A percentile compares a stretch with the other conserved stretches of the same genome.
These are phyloP conservation scores for Lasiosphaeria hispida DNA, from an alignment of 495 filamentous ascomycete species.

Conservation along the genomic window DNA sequence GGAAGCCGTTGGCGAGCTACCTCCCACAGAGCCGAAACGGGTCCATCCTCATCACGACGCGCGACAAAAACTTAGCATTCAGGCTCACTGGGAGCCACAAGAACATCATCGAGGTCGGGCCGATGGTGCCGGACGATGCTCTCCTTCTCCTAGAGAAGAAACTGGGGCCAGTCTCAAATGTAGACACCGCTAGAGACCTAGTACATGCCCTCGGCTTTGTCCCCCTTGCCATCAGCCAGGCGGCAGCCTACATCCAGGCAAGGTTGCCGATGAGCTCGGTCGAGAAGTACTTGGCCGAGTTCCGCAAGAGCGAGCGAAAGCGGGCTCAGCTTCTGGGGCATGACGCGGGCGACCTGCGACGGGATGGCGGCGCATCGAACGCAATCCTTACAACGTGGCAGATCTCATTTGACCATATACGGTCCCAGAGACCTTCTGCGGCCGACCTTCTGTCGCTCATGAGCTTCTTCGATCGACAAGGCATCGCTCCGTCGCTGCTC, in stretches of 20 bases:
- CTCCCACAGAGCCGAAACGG: constrained; percentile 43
- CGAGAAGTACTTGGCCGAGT: constrained; percentile 39
- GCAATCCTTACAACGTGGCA: constrained; percentile 35
- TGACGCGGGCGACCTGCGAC: constrained; percentile 29
- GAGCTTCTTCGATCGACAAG: constrained; percentile 23
- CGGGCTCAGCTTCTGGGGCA: constrained; percentile 29
- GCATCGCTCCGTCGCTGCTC: background rate
- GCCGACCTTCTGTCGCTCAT: constrained; percentile 41
- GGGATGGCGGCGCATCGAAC: constrained; percentile 26
- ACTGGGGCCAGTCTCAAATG: constrained; percentile 20
- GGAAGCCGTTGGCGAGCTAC: constrained; percentile 26
- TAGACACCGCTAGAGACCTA: constrained; percentile 25
- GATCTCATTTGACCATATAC: constrained; percentile 14
- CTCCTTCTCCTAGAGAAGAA: constrained; percentile 31
- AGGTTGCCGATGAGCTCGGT: constrained; percentile 22
- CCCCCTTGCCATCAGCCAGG: constrained; percentile 52
- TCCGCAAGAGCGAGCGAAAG: constrained; percentile 32
- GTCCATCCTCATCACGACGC: constrained; percentile 35
- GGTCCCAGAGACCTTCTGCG: constrained; percentile 24
- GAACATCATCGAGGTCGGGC: constrained; percentile 19
- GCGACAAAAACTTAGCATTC: constrained; percentile 24
- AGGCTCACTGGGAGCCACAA: constrained; percentile 22
- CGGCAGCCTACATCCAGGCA: constrained; percentile 44
- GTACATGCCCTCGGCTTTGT: constrained; percentile 42
- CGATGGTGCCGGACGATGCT: constrained; percentile 24